These are phyloP conservation scores for Ajuga chamaepitys DNA, from an alignment of 257 asterid genomes.

Conservation along the genomic window DNA sequence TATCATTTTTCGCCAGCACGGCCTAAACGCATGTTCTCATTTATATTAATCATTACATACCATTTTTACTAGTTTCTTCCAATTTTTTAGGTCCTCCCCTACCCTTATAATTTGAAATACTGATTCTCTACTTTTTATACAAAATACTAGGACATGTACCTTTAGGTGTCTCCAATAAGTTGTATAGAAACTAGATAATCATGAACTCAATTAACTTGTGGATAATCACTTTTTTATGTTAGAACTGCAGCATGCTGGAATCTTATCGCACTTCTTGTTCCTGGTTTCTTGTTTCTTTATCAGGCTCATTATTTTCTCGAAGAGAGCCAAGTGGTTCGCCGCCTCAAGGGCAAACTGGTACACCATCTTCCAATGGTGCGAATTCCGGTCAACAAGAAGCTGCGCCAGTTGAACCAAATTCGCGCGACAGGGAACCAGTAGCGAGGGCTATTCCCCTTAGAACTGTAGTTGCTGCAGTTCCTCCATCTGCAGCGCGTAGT, in stretches of 20 bases:
- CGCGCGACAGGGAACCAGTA: conserved; percentile 41
- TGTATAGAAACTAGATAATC: too few relatives aligned
- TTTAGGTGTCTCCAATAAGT: too few relatives aligned
- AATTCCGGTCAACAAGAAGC: conserved; percentile 40
- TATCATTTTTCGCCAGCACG: too few relatives aligned
- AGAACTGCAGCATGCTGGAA: neutral
- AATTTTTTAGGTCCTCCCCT: too few relatives aligned
- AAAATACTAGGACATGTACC: too few relatives aligned
- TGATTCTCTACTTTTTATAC: too few relatives aligned
- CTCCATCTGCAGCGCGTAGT: conserved; percentile 40
- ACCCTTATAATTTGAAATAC: too few relatives aligned
- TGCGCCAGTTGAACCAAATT: conserved; percentile 26
- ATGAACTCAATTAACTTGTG: neutral
- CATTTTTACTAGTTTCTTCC: too few relatives aligned
- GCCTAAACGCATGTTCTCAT: too few relatives aligned
- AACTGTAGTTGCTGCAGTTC: conserved; percentile 53
- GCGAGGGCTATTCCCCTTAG: conserved; percentile 55
- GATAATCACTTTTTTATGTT: neutral
- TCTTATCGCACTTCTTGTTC: neutral
- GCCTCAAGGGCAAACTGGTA: conserved; percentile 46
- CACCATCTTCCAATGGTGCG: conserved; percentile 32
- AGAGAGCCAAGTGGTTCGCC: conserved; percentile 56
- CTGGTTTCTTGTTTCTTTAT: neutral
- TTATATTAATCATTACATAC: too few relatives aligned
- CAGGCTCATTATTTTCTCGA: conserved; percentile 68